A percentile compares a stretch with the other conserved stretches of the same genome.
These are phyloP conservation scores for Plasmopara viticola DNA, from an alignment of 352 stramenopile species.

Conservation along the genomic window DNA sequence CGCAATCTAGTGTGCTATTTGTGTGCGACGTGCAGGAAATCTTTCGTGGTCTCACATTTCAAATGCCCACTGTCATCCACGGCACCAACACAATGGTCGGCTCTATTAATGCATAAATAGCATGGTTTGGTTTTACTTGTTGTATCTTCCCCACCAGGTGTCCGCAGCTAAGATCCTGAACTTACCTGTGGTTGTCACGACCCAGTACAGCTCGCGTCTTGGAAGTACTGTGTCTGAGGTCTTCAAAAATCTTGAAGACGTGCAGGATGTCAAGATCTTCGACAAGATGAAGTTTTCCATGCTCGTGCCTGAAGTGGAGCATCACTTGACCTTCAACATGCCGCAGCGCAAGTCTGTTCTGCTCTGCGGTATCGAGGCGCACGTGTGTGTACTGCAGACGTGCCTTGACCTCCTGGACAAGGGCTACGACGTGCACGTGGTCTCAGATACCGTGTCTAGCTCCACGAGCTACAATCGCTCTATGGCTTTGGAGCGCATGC, in stretches of 20 bases:
- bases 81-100: conserved; percentile 56
- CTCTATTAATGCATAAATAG: neutral
- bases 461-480: conserved; percentile 84
- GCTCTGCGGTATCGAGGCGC: conserved; percentile 96
- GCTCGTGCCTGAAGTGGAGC: conserved; percentile 90
- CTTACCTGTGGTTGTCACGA: conserved; percentile 91
- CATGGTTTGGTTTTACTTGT: conserved; percentile 1
- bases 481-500: conserved; percentile 91
- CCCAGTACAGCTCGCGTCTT: conserved; percentile 95
- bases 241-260: conserved; percentile 38
- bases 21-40: conserved; percentile 96
- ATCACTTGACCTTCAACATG: conserved; percentile 53
- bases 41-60: conserved; percentile 92
- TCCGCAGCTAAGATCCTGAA: conserved; percentile 79
- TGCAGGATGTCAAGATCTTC: conserved; percentile 66
- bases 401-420: conserved; percentile 93
- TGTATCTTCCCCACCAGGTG: conserved; percentile 14
- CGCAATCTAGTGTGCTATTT: conserved; percentile 84
- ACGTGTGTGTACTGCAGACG: conserved; percentile 95
- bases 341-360: conserved; percentile 76
- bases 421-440: conserved; percentile 95
- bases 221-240: conserved; percentile 84
- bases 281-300: conserved; percentile 99
- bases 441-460: conserved; percentile 93
- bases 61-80: conserved; percentile 89